Conservation (phyloP, 73 alveolate genomes). For the Tetrahymena malaccensis region DNA sequence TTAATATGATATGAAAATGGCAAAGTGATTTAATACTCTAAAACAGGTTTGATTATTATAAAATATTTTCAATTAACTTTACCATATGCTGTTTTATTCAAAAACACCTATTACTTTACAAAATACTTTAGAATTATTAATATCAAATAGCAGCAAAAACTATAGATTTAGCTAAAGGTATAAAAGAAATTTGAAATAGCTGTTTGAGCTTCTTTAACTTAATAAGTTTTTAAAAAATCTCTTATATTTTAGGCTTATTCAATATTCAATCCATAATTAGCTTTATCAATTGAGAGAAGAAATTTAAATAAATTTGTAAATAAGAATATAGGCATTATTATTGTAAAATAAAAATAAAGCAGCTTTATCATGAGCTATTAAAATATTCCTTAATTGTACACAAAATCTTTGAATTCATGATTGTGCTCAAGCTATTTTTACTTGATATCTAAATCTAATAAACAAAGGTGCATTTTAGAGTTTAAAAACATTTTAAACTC, state of each 20-base stretch:
- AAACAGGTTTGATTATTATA: too few species aligned
- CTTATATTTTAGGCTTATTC: neutral
- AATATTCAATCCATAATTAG: neutral
- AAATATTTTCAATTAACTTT: neutral
- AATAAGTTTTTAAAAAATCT: neutral
- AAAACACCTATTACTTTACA: neutral
- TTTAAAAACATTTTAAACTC: neutral
- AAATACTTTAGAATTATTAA: neutral
- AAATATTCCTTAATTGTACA: neutral
- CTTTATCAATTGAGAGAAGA: neutral
- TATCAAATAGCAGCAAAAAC: neutral
- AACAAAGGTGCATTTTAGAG: neutral
- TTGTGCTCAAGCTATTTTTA: neutral
- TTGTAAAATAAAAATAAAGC: neutral
- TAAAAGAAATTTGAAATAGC: neutral
- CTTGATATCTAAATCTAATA: neutral
- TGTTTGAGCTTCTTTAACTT: neutral
- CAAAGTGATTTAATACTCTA: neutral
- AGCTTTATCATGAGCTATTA: neutral
- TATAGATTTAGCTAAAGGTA: neutral
- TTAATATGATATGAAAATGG: too few species aligned
- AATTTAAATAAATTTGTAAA: neutral
- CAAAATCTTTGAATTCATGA: neutral
- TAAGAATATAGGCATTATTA: neutral
- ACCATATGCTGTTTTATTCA: neutral